phyloP scores from a whole-genome alignment of 164 flowering plant genomes.

The Platanus orientalis region DNA sequence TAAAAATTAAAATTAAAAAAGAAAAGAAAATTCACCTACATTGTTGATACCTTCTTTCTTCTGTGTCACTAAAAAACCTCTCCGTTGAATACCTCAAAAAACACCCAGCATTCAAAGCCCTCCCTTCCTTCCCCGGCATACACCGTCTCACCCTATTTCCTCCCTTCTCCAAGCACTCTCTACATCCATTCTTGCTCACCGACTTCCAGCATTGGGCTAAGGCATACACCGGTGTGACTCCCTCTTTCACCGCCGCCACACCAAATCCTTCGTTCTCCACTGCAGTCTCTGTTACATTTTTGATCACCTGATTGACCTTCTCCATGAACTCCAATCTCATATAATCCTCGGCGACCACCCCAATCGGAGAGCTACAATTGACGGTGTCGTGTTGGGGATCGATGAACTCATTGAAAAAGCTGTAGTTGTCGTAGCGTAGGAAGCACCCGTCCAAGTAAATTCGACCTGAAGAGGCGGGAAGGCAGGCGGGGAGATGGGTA shows the following conservation, averaged over 20 bases:
- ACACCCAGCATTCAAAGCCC: slow-evolving; percentile 71
- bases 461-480: slow-evolving; percentile 43
- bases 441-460: slow-evolving; percentile 66
- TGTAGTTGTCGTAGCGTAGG: slow-evolving; percentile 53
- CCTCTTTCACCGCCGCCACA: slow-evolving; percentile 20
- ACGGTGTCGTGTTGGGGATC: slow-evolving; percentile 19
- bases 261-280: slow-evolving; percentile 28
- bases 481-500: slow-evolving; percentile 56
- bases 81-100: slow-evolving; percentile 66
- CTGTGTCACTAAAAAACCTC: slow-evolving; percentile 37
- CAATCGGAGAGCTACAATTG: slow-evolving; percentile 13
- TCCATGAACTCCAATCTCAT: slow-evolving; percentile 12
- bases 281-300: slow-evolving; percentile 27
- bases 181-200: slow-evolving; percentile 41
- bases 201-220: slow-evolving; percentile 79
- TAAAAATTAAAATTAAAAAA: neutral
- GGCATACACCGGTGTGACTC: slow-evolving; percentile 27
- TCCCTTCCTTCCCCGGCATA: slow-evolving; percentile 46
- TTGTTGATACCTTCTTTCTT: neutral
- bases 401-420: slow-evolving; percentile 36
- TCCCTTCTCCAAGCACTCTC: slow-evolving; percentile 53
- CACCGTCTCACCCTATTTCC: slow-evolving; percentile 31
- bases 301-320: slow-evolving; percentile 22
- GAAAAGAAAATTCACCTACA: slow-evolving; percentile 5
- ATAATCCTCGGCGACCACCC: neutral